Evolutionary conservation across 208 protist genomes (phyloP), one percentile per base, ranked within the genome.

Genomic region (Herpetomonas muscarum): DNA sequence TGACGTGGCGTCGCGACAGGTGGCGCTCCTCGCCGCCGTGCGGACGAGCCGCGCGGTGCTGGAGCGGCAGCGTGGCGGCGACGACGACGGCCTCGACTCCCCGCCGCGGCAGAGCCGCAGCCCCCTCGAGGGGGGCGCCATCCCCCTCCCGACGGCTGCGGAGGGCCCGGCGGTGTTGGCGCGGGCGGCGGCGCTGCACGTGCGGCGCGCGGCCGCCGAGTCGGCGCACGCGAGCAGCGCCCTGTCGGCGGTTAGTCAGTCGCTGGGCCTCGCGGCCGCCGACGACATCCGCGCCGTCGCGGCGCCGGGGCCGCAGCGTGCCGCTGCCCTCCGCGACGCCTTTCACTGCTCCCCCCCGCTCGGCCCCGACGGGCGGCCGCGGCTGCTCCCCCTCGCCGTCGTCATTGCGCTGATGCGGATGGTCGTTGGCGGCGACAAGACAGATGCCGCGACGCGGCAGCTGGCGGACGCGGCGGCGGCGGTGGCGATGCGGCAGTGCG

Each of bases 401-500:
- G 54, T 69, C 34, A 34, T 79, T 44, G 64, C 67, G 6, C 26
- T 86, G 25, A 47, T 81, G 10, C 46, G 45, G 21, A 61, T 66
- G 51, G 50, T 86, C 21, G 22, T 54, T 4, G 39, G 55, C 24
- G 68, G 51, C 3, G 53, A 61, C 10, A 57, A 64, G 19, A 56
- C 32, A 2, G 67, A 70, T 25, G 24, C 31, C 48, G 56, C 37
- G 36, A 57, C 85, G 19, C 51, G 42, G 7, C 61, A 57, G 9
- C 66, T 93, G n/a, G 80, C 71, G 0, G 69, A 82, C 32, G 53
- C 55, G 12, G 61, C 87, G 15, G 30, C 70, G n/a, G 84, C 75
- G 42, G 82, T 90, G 54, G 73, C 74, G n/a, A 69, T 81, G 24
- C 82, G 78, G 19, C 67, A 70, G 32, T 82, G 76, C 44, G 69